Percentiles rank a stretch among this genome's conserved stretches.
Evolutionary conservation across 1,284 basidiomycete species (phyloP).

Genomic region (Malassezia sp.): DNA sequence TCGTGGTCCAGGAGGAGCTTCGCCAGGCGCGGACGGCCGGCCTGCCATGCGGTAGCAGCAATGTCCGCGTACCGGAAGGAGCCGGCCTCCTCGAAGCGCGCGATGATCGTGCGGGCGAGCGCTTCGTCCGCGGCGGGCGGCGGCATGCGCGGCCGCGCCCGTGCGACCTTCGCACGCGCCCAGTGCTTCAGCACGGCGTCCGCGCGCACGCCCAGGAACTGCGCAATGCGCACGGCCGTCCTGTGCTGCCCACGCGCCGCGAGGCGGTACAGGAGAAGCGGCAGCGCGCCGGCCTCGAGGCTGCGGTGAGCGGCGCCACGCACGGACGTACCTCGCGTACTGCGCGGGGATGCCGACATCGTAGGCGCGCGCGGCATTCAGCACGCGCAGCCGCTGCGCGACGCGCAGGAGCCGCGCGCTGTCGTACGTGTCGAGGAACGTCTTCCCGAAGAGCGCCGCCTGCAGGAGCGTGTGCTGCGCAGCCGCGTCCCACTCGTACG

Average conservation of each 20-base stretch:
- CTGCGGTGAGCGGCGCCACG: too few species aligned
- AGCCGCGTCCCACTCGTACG: conserved; percentile 73
- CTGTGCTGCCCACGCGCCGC: conserved; percentile 80
- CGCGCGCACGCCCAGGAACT: conserved; percentile 67
- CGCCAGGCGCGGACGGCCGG: conserved; percentile 69
- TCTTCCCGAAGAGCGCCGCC: conserved; percentile 85
- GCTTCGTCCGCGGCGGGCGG: conserved; percentile 50
- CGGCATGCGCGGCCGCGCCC: conserved; percentile 58
- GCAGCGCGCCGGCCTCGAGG: conserved; percentile 47
- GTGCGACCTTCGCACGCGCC: conserved; percentile 80
- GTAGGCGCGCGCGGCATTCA: conserved; percentile 80
- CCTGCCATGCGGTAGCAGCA: conserved; percentile 83
- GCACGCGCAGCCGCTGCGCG: conserved; percentile 82
- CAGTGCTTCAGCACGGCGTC: conserved; percentile 85
- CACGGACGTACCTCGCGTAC: conserved; percentile 79
- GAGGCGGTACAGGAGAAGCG: conserved; percentile 64
- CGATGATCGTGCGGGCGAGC: conserved; percentile 47
- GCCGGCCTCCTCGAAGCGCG: conserved; percentile 9
- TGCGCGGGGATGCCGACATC: conserved; percentile 89
- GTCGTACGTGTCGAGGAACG: conserved; percentile 83
- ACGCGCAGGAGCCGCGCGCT: conserved; percentile 79
- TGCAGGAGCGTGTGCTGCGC: conserved; percentile 77
- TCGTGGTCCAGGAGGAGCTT: conserved; percentile 91
- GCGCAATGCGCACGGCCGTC: conserved; percentile 79
- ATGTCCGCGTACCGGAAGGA: conserved; percentile 84